Evolutionary conservation across 129 eudicot genomes (phyloP).

Genomic region (Artemisia tridentata): DNA sequence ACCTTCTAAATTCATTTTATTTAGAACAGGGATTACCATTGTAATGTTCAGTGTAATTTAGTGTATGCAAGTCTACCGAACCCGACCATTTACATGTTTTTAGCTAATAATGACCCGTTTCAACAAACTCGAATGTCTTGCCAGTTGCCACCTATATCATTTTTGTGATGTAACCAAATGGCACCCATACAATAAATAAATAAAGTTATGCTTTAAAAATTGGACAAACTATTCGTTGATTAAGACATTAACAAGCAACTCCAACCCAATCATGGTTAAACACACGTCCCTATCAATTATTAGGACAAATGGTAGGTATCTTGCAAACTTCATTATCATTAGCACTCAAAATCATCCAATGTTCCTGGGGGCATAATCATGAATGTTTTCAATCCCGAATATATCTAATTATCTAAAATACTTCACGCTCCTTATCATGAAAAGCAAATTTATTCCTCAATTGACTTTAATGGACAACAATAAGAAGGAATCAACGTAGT

Average conservation of each 20-base stretch:
- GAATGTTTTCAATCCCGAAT: slow-evolving; percentile 29
- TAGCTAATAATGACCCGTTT: background rate
- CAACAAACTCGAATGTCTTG: background rate
- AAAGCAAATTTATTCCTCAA: slow-evolving; percentile 4
- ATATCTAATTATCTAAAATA: slow-evolving; percentile 11
- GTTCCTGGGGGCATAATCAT: slow-evolving; percentile 32
- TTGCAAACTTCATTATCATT: slow-evolving; percentile 28
- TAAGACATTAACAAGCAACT: slow-evolving; percentile 31
- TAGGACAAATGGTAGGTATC: slow-evolving; percentile 23
- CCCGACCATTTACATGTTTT: background rate
- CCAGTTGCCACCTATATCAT: background rate
- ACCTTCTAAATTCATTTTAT: too few species aligned
- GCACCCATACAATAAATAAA: background rate
- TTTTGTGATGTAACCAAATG: slow-evolving; percentile 3
- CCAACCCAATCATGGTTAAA: slow-evolving; percentile 22
- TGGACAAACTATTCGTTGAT: slow-evolving; percentile 17
- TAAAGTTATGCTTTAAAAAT: background rate
- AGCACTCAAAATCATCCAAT: slow-evolving; percentile 25
- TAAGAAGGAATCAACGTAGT: slow-evolving; percentile 21
- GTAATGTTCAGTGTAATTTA: too few species aligned
- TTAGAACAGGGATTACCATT: too few species aligned
- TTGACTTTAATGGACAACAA: slow-evolving; percentile 18
- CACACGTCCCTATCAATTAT: slow-evolving; percentile 31
- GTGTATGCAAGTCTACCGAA: background rate
- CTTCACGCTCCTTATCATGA: slow-evolving; percentile 10